Percentiles rank a stretch among this genome's conserved stretches.
Evolutionary conservation across 2,329 filamentous ascomycete genomes (phyloP).

Genomic region (Rhynchosporium secalis): DNA sequence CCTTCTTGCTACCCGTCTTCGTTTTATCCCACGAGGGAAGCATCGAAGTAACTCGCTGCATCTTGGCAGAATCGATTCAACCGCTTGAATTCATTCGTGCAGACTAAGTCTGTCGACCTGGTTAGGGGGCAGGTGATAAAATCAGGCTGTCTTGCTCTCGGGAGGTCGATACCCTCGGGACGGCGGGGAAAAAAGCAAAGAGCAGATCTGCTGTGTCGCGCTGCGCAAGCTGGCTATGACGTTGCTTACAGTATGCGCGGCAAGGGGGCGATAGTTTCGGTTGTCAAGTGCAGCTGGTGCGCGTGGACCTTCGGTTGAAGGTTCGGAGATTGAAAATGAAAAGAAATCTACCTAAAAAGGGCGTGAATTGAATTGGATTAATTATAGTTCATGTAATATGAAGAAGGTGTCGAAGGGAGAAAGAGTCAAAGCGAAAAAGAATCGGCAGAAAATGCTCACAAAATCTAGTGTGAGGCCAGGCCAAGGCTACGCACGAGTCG

Average conservation of each 20-base stretch:
- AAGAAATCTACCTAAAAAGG: no score
- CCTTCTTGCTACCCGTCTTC: slow-evolving; percentile 58
- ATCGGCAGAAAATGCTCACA: no score
- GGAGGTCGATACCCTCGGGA: slow-evolving; percentile 14
- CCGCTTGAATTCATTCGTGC: slow-evolving; percentile 17
- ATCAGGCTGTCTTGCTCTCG: slow-evolving; percentile 27
- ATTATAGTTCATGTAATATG: no score
- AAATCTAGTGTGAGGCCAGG: not conserved
- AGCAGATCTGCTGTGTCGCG: not conserved
- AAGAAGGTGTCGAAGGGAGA: not conserved
- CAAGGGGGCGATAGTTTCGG: not conserved
- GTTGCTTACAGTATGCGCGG: slow-evolving; percentile 21
- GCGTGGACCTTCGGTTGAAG: slow-evolving; percentile 1
- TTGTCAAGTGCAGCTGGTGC: not conserved
- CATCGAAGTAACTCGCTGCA: slow-evolving; percentile 39
- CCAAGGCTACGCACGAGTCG: not conserved
- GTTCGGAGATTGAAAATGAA: not conserved
- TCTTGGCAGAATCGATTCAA: slow-evolving; percentile 23
- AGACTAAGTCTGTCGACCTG: not conserved
- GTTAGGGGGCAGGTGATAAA: not conserved
- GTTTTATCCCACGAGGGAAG: slow-evolving; percentile 53
- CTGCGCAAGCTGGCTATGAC: slow-evolving; percentile 20
- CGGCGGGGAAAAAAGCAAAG: slow-evolving; percentile 21
- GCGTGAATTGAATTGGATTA: no score
- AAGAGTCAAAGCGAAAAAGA: not conserved